Conservation (phyloP, 192 early-diverging fungal genomes). For the Bifiguratus adelaidae region DNA sequence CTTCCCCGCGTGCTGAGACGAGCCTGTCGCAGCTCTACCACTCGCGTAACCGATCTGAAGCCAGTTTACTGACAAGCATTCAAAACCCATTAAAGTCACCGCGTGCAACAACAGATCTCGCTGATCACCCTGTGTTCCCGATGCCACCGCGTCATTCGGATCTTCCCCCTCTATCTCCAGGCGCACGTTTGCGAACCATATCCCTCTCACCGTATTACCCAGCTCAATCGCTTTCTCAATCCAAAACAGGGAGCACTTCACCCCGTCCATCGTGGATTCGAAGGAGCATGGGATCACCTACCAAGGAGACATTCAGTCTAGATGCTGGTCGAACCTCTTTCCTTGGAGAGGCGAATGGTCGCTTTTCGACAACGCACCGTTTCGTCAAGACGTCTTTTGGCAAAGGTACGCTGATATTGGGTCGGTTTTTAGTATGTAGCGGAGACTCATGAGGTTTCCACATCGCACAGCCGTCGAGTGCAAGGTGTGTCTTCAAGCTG, state of each 20-base stretch:
- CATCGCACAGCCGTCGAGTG: constrained; percentile 33
- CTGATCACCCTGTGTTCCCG: neutral
- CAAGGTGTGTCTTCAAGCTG: constrained; percentile 28
- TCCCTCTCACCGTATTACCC: neutral
- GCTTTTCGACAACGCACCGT: constrained; percentile 24
- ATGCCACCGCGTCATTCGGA: neutral
- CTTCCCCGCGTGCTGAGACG: constrained; percentile 6
- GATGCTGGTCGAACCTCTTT: constrained; percentile 1
- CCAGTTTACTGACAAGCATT: neutral
- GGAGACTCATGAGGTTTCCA: neutral
- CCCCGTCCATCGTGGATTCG: neutral
- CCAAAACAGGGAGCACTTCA: neutral
- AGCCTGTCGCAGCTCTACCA: neutral
- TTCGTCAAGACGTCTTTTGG: constrained; percentile 48
- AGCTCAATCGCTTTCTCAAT: neutral
- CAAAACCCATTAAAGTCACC: neutral
- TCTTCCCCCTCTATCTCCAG: neutral
- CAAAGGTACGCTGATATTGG: constrained; percentile 28
- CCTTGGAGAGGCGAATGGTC: constrained; percentile 6
- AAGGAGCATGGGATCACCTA: neutral
- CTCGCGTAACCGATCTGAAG: neutral
- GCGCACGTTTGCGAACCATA: neutral
- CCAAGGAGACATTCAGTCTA: neutral
- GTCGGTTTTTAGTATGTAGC: neutral
- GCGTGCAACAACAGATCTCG: neutral